A percentile compares a stretch with the other conserved stretches of the same genome.
Conservation (phyloP, 257 asterid species). For the Penstemon newberryi region DNA sequence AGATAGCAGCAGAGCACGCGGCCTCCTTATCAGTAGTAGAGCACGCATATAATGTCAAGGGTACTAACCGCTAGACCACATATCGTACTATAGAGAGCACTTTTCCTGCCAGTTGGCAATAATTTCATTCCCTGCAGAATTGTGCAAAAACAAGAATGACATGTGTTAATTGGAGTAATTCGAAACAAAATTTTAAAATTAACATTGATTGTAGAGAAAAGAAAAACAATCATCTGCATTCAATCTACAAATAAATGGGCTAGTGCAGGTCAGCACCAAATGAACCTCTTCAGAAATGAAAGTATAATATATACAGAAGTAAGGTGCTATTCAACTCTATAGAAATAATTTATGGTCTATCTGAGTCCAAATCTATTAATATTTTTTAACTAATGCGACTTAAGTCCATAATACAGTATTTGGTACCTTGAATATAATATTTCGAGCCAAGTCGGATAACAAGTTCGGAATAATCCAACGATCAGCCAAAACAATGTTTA, state of each 20-base stretch:
- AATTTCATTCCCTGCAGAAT: conserved; percentile 83
- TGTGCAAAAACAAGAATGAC: conserved; percentile 20
- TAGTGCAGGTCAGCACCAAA: conserved; percentile 7
- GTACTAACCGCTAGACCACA: conserved; percentile 77
- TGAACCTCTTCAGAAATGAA: not conserved
- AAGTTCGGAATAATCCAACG: not conserved
- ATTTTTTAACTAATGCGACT: too few species aligned
- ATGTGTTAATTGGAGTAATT: conserved; percentile 2
- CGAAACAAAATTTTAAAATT: not conserved
- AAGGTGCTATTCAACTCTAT: too few species aligned
- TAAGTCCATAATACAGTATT: not conserved
- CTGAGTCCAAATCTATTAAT: too few species aligned
- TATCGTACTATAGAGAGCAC: conserved; percentile 68
- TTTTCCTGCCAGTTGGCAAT: conserved; percentile 84
- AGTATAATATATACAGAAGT: not conserved
- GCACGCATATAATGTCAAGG: conserved; percentile 17
- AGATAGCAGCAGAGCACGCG: conserved; percentile 6
- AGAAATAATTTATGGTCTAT: too few species aligned
- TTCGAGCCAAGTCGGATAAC: not conserved
- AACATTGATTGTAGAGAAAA: not conserved
- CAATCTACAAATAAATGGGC: conserved; percentile 2
- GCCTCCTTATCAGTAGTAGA: conserved; percentile 8
- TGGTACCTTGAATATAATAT: not conserved
- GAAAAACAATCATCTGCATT: not conserved
- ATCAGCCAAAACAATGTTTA: not conserved